Evolutionary conservation across 2,329 filamentous ascomycete species (phyloP).

Genomic region (Cladosporium sp.): DNA sequence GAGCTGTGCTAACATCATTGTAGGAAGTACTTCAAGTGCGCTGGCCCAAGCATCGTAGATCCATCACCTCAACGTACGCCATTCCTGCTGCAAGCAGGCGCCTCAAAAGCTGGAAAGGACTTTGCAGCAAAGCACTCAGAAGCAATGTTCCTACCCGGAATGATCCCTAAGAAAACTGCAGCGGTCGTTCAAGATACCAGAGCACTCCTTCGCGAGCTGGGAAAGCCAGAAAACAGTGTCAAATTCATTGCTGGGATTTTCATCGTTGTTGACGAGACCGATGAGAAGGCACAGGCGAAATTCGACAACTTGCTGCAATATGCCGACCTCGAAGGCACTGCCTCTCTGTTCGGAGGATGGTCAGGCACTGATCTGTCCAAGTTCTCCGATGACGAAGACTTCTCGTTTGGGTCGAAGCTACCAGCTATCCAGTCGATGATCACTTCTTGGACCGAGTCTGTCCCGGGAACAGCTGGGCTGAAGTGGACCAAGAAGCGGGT

Average conservation of each 20-base stretch:
- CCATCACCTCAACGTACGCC: conserved; percentile 61
- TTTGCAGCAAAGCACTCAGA: conserved; percentile 51
- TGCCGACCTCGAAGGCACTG: conserved; percentile 48
- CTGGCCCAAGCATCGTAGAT: conserved; percentile 52
- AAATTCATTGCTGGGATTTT: conserved; percentile 50
- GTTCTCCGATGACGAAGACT: conserved; percentile 49
- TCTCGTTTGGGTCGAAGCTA: conserved; percentile 40
- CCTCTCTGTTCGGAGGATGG: conserved; percentile 52
- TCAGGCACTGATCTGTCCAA: conserved; percentile 48
- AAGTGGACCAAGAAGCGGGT: conserved; percentile 52
- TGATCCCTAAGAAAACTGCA: conserved; percentile 46
- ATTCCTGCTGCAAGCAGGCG: conserved; percentile 56
- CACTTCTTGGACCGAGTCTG: conserved; percentile 48
- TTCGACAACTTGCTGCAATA: conserved; percentile 47
- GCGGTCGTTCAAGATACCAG: conserved; percentile 48
- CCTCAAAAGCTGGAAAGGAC: conserved; percentile 48
- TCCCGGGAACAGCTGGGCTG: conserved; percentile 43
- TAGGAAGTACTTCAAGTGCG: conserved; percentile 47
- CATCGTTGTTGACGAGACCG: conserved; percentile 48
- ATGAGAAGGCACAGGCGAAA: conserved; percentile 48
- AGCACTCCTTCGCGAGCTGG: conserved; percentile 41
- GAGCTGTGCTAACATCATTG: not conserved
- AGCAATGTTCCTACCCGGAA: conserved; percentile 51
- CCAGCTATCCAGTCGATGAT: conserved; percentile 49
- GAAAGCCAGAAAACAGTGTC: conserved; percentile 44